Conservation (phyloP, 257 asterid genomes). For the Parsonsia alboflavescens region DNA sequence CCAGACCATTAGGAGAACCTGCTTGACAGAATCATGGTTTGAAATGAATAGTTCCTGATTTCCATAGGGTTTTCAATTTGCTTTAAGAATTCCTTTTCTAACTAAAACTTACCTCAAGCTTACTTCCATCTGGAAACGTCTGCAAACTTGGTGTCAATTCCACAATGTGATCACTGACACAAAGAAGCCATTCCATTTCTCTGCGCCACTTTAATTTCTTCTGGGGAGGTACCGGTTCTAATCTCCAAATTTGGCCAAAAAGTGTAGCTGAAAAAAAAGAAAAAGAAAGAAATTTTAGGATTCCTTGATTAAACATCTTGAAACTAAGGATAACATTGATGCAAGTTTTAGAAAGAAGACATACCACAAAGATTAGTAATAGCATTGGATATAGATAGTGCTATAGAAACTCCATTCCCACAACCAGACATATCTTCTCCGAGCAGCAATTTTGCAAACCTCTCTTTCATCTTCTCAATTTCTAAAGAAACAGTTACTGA, state of each 20-base stretch:
- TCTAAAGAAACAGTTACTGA: constrained; percentile 31
- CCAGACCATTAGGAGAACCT: too few relatives aligned
- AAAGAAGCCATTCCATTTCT: constrained; percentile 81
- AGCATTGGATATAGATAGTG: constrained; percentile 82
- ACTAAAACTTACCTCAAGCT: constrained; percentile 52
- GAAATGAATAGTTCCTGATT: too few relatives aligned
- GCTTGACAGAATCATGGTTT: too few relatives aligned
- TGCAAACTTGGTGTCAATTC: constrained; percentile 72
- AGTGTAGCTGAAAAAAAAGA: constrained; percentile 48
- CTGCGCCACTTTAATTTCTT: constrained; percentile 76
- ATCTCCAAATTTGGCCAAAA: constrained; percentile 86
- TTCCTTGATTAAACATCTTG: not conserved
- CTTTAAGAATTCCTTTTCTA: not conserved
- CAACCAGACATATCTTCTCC: constrained; percentile 95
- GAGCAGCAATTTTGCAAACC: constrained; percentile 73
- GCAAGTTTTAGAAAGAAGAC: not conserved
- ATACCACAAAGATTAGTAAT: constrained; percentile 85
- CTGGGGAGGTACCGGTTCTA: constrained; percentile 57
- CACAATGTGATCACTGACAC: constrained; percentile 75
- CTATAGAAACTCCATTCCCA: constrained; percentile 82
- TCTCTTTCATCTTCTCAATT: constrained; percentile 76
- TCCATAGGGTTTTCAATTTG: too few relatives aligned
- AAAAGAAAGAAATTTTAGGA: not conserved
- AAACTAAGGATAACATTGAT: not conserved
- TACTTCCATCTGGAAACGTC: constrained; percentile 75